phyloP scores from a whole-genome alignment of 2,329 filamentous ascomycete genomes.

The Fusarium sp. region DNA sequence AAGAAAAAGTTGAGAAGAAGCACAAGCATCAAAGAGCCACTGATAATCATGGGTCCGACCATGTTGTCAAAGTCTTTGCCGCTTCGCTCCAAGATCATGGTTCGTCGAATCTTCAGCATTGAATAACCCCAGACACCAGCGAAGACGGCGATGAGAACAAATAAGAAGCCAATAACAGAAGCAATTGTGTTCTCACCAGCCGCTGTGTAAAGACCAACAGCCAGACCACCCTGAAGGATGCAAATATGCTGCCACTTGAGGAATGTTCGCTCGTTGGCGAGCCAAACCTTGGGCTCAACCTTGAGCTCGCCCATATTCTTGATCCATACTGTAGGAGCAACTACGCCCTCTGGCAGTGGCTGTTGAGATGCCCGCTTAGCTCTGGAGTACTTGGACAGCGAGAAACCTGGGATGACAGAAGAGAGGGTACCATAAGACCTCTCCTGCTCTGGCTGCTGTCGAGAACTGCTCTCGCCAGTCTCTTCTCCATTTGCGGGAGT shows the following conservation, averaged over 20 bases:
- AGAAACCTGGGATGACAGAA: constrained; percentile 85
- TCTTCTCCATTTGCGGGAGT: constrained; percentile 50
- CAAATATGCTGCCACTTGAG: constrained; percentile 99
- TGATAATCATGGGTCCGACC: constrained; percentile 86
- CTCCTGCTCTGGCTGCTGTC: constrained; percentile 52
- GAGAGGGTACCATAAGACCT: constrained; percentile 71
- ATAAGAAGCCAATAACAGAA: constrained; percentile 82
- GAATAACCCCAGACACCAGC: constrained; percentile 88
- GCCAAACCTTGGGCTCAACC: constrained; percentile 98
- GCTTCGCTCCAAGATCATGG: constrained; percentile 86
- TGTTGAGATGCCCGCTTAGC: constrained; percentile 62
- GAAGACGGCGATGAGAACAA: constrained; percentile 85
- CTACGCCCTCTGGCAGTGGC: constrained; percentile 86
- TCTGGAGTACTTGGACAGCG: constrained; percentile 80
- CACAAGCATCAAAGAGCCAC: constrained; percentile 80
- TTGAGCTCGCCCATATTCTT: constrained; percentile 93
- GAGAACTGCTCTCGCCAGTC: constrained; percentile 53
- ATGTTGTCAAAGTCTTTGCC: constrained; percentile 94
- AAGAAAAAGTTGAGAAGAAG: constrained; percentile 90
- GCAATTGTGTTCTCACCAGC: constrained; percentile 85
- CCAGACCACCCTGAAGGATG: constrained; percentile 85
- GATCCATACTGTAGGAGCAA: constrained; percentile 86
- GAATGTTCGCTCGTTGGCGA: constrained; percentile 97
- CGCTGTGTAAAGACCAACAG: constrained; percentile 88
- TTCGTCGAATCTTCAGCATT: constrained; percentile 80